Conservation (phyloP, 768 basidiomycete species). For the Nidularia pulvinata region DNA sequence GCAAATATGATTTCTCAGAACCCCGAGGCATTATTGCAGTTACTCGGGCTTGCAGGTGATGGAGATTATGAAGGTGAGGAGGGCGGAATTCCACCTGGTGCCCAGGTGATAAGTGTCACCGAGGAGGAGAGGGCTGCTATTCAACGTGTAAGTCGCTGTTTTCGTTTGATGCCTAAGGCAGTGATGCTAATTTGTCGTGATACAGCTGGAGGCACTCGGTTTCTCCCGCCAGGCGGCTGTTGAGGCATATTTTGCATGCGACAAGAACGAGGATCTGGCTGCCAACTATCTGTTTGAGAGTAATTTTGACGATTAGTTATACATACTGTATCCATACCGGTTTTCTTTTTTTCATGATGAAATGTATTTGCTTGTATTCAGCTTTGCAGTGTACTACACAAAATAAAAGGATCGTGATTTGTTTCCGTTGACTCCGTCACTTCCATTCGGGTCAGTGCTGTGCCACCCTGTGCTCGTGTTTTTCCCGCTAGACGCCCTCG, state of each 20-base stretch:
- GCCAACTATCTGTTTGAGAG: constrained; percentile 92
- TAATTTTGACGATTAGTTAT: constrained; percentile 46
- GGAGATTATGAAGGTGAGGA: constrained; percentile 37
- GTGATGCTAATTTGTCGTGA: constrained; percentile 1
- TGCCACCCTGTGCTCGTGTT: too few species aligned
- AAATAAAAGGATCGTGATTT: too few species aligned
- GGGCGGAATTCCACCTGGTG: constrained; percentile 43
- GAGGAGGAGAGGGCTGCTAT: constrained; percentile 89
- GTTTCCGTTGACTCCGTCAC: too few species aligned
- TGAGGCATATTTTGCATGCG: constrained; percentile 93
- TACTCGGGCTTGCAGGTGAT: constrained; percentile 52
- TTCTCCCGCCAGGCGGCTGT: constrained; percentile 82
- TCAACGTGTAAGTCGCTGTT: constrained; percentile 62
- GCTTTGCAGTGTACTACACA: too few species aligned
- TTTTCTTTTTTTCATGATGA: too few species aligned
- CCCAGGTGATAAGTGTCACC: constrained; percentile 76
- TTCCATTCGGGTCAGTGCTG: too few species aligned
- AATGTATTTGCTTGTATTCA: too few species aligned
- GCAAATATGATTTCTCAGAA: constrained; percentile 68
- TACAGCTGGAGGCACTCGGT: constrained; percentile 82
- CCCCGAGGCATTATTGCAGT: constrained; percentile 65
- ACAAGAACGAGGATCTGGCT: constrained; percentile 95
- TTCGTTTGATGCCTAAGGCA: not conserved
- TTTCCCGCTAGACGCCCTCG: too few species aligned
- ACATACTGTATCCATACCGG: too few species aligned